Percentiles rank a stretch among this genome's conserved stretches.
Conservation (phyloP, 2,329 filamentous ascomycete species). For the Colletotrichum sojae region DNA sequence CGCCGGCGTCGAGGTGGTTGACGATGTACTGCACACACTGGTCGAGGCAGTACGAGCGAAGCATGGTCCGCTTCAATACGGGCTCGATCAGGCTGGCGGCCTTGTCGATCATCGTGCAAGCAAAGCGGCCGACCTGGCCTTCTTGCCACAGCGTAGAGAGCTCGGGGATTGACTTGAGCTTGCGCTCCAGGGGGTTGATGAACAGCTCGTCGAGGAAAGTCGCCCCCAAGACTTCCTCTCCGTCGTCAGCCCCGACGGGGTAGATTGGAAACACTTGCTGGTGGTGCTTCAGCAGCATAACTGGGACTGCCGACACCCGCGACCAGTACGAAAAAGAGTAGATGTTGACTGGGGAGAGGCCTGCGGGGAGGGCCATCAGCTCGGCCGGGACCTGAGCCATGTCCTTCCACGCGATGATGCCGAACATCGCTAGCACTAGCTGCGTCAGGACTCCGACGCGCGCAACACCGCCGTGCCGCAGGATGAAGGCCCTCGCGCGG, state of each 20-base stretch:
- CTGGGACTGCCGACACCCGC: conserved; percentile 14
- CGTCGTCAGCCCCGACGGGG: conserved; percentile 7
- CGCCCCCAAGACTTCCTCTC: background rate
- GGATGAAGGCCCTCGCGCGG: conserved; percentile 4
- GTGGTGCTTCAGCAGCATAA: conserved; percentile 26
- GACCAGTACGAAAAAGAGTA: conserved; percentile 33
- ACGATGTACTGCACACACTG: conserved; percentile 23
- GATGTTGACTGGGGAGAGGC: conserved; percentile 20
- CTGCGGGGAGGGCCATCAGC: conserved; percentile 16
- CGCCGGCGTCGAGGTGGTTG: conserved; percentile 10
- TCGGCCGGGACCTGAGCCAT: conserved; percentile 30
- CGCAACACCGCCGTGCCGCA: background rate
- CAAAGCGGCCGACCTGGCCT: conserved; percentile 11
- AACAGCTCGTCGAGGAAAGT: conserved; percentile 19
- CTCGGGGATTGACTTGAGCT: background rate
- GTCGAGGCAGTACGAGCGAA: conserved; percentile 16
- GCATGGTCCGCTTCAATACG: conserved; percentile 3
- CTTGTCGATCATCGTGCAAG: conserved; percentile 21
- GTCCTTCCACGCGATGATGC: conserved; percentile 22
- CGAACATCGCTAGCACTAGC: conserved; percentile 15
- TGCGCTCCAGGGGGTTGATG: background rate
- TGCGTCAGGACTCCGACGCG: conserved; percentile 17
- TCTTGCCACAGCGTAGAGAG: conserved; percentile 6
- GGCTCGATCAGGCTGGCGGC: conserved; percentile 18
- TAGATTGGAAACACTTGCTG: conserved; percentile 8